phyloP scores from a whole-genome alignment of 1,284 basidiomycete species.

The Trametes pubescens region DNA sequence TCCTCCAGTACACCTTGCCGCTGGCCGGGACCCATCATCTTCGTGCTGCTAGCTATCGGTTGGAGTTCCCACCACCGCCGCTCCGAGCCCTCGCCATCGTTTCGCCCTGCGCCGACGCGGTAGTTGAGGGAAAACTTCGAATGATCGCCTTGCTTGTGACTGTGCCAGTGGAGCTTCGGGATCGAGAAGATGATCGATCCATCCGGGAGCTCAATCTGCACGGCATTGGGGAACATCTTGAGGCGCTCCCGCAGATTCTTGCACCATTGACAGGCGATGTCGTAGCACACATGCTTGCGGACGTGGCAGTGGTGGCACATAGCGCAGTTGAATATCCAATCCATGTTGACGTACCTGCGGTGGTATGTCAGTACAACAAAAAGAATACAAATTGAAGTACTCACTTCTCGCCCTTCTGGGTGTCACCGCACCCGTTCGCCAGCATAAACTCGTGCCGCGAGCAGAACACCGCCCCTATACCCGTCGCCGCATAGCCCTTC shows the following conservation, averaged over 20 bases:
- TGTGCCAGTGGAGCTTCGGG: conserved; percentile 35
- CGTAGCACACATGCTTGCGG: conserved; percentile 28
- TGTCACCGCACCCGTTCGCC: conserved; percentile 21
- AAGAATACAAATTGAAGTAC: background rate
- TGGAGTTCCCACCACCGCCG: conserved; percentile 4
- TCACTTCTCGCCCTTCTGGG: conserved; percentile 29
- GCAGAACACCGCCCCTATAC: conserved; percentile 33
- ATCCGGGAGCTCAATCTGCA: conserved; percentile 10
- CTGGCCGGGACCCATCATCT: conserved; percentile 4
- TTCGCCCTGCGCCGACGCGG: conserved; percentile 7
- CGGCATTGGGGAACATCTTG: background rate
- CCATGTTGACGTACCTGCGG: conserved; percentile 38
- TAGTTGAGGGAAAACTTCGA: conserved; percentile 32
- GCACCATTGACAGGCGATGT: conserved; percentile 38
- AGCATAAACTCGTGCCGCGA: conserved; percentile 30
- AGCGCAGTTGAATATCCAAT: conserved; percentile 33
- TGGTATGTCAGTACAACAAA: background rate
- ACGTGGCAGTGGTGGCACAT: background rate
- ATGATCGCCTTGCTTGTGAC: conserved; percentile 27
- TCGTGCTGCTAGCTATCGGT: conserved; percentile 2
- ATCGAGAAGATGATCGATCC: conserved; percentile 22
- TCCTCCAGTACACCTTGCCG: conserved; percentile 15
- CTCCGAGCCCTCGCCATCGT: conserved; percentile 7
- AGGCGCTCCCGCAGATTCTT: conserved; percentile 23
- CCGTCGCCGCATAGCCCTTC: conserved; percentile 32